A percentile compares a stretch with the other conserved stretches of the same genome.
Evolutionary conservation across 192 early-diverging fungal species (phyloP).

Genomic region (Coemansia sp.): DNA sequence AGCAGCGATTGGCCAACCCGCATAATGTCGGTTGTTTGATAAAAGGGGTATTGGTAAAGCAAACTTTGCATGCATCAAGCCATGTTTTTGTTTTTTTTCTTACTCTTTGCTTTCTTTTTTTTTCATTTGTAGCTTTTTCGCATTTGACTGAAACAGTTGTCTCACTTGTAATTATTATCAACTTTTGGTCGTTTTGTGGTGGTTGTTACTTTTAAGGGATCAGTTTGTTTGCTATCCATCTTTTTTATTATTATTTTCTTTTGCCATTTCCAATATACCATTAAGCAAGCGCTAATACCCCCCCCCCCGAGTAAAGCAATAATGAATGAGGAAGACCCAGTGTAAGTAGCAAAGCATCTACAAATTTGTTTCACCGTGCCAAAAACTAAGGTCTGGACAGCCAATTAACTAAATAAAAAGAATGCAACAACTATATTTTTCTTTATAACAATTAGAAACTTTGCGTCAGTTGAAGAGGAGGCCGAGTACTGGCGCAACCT

Average conservation of each 20-base stretch:
- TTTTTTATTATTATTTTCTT: neutral
- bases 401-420: neutral
- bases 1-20: neutral
- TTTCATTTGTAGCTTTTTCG: neutral
- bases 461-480: constrained; percentile 63
- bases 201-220: neutral
- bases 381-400: neutral
- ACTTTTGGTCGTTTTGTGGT: neutral
- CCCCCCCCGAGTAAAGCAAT: neutral
- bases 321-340: constrained; percentile 32
- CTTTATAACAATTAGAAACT: constrained; percentile 27
- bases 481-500: constrained; percentile 65
- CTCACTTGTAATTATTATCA: constrained; percentile 1
- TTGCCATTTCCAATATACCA: neutral
- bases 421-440: neutral
- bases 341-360: constrained; percentile 19
- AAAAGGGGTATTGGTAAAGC: neutral
- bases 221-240: neutral
- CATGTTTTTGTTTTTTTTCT: constrained; percentile 7
- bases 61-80: constrained; percentile 5
- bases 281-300: neutral
- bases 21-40: neutral
- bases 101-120: constrained; percentile 3
- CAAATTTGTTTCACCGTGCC: neutral
- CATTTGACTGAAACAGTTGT: neutral